Evolutionary conservation across 176 grass and related monocot genomes (phyloP).

Genomic region (Avena sativa): DNA sequence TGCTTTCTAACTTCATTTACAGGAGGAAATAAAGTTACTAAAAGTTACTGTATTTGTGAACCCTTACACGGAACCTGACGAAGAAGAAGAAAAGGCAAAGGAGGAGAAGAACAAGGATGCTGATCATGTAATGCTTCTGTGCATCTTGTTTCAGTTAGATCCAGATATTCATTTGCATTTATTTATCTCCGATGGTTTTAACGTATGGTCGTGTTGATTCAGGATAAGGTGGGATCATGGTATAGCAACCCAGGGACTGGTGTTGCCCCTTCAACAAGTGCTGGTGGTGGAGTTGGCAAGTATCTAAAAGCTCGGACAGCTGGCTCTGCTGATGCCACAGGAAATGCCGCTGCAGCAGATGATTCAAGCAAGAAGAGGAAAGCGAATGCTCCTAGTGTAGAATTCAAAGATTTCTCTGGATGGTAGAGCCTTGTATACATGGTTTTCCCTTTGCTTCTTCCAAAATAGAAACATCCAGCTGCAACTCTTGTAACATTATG

Average conservation of each 20-base stretch:
- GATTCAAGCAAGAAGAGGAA: constrained; percentile 91
- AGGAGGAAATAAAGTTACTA: constrained; percentile 98
- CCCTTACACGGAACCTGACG: constrained; percentile 87
- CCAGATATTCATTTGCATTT: constrained; percentile 6
- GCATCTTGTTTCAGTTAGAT: constrained; percentile 36
- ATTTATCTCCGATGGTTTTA: constrained; percentile 25
- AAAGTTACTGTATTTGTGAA: constrained; percentile 80
- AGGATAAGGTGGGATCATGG: constrained; percentile 97
- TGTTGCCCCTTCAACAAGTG: constrained; percentile 61
- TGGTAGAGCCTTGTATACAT: constrained; percentile 60
- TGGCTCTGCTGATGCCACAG: constrained; percentile 44
- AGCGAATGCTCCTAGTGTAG: constrained; percentile 57
- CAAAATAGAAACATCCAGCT: not conserved
- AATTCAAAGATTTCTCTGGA: constrained; percentile 87
- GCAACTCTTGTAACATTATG: not conserved
- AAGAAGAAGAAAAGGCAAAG: constrained; percentile 84
- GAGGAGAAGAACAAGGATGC: constrained; percentile 79
- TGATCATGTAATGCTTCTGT: constrained; percentile 66
- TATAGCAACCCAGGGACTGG: constrained; percentile 81
- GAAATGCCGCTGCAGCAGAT: constrained; percentile 45
- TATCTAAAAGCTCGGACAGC: constrained; percentile 74
- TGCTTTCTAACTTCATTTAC: constrained; percentile 34
- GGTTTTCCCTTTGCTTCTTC: not conserved
- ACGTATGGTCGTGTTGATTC: constrained; percentile 28
- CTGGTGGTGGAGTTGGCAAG: constrained; percentile 77